These are phyloP conservation scores for Sporothrix sp. DNA, from an alignment of 2,329 filamentous ascomycete genomes.

Conservation along the genomic window DNA sequence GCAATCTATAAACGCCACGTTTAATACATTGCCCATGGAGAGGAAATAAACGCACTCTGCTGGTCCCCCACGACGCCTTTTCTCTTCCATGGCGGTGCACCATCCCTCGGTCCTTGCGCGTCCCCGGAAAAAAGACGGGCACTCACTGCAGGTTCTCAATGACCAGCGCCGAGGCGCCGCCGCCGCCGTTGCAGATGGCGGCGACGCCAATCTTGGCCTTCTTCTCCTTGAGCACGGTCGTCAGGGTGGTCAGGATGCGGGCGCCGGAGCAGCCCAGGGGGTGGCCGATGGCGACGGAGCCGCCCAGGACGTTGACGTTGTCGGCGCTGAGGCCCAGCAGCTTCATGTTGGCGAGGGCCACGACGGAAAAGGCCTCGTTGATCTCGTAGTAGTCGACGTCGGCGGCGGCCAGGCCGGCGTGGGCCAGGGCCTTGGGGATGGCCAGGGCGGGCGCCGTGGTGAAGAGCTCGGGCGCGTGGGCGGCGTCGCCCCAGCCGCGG, in stretches of 20 bases:
- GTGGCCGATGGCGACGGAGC: constrained; percentile 91
- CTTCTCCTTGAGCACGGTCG: constrained; percentile 81
- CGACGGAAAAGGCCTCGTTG: constrained; percentile 98
- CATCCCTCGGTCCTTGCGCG: too few relatives aligned
- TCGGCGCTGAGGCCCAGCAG: constrained; percentile 67
- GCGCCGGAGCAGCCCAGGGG: constrained; percentile 90
- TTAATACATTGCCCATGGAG: too few relatives aligned
- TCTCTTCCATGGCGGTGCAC: not conserved
- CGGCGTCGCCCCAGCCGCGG: constrained; percentile 92
- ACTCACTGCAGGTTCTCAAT: constrained; percentile 62
- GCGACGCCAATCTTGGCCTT: constrained; percentile 88
- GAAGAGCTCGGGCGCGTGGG: constrained; percentile 85
- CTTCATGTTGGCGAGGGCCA: constrained; percentile 94
- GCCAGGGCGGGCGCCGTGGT: constrained; percentile 88
- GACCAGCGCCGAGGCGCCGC: constrained; percentile 87
- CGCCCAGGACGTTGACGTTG: constrained; percentile 91
- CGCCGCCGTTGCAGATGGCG: constrained; percentile 96
- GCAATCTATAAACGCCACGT: constrained; percentile 10
- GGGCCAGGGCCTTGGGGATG: constrained; percentile 94
- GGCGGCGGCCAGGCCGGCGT: constrained; percentile 70
- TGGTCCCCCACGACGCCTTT: too few relatives aligned
- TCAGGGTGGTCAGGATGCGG: constrained; percentile 80
- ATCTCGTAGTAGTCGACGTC: constrained; percentile 93
- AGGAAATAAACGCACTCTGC: constrained; percentile 5
- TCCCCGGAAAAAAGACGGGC: not conserved